A percentile compares a stretch with the other conserved stretches of the same genome.
Conservation (phyloP, 2,329 filamentous ascomycete species). For the Claviceps africana region DNA sequence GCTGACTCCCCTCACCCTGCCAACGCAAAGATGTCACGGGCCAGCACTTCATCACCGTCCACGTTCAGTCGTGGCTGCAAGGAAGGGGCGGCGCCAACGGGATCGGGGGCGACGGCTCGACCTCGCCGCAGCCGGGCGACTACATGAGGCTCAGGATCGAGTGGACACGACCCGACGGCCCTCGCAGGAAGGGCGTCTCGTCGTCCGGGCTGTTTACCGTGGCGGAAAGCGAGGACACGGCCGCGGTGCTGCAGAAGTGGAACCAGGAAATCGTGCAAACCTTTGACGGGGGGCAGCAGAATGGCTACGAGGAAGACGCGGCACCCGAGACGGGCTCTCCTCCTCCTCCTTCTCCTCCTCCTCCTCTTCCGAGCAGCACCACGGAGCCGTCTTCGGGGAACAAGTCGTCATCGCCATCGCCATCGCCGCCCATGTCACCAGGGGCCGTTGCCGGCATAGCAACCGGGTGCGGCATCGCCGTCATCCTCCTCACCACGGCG, state of each 20-base stretch:
- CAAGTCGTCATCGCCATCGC: neutral
- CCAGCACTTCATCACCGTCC: neutral
- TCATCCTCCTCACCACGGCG: constrained; percentile 24
- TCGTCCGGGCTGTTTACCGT: constrained; percentile 11
- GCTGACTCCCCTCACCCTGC: neutral
- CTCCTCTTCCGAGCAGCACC: neutral
- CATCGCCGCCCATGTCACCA: constrained; percentile 21
- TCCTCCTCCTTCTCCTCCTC: neutral
- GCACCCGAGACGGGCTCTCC: too few relatives aligned
- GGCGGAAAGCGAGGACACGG: neutral
- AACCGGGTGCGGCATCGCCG: constrained; percentile 24
- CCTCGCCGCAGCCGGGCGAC: neutral
- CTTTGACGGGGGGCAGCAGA: neutral
- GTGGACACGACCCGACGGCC: constrained; percentile 3
- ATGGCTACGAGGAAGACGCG: neutral
- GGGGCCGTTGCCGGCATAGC: constrained; percentile 35
- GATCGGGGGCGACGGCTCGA: neutral
- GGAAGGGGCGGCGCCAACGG: neutral
- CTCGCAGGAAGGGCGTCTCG: neutral
- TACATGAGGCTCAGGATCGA: constrained; percentile 8
- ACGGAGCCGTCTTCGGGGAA: neutral
- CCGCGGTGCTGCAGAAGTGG: neutral
- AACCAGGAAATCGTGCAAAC: neutral
- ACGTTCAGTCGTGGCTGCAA: neutral
- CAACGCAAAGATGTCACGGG: too few relatives aligned